Evolutionary conservation across 306 rosid species (phyloP).

Genomic region (Begonia loranthoides): DNA sequence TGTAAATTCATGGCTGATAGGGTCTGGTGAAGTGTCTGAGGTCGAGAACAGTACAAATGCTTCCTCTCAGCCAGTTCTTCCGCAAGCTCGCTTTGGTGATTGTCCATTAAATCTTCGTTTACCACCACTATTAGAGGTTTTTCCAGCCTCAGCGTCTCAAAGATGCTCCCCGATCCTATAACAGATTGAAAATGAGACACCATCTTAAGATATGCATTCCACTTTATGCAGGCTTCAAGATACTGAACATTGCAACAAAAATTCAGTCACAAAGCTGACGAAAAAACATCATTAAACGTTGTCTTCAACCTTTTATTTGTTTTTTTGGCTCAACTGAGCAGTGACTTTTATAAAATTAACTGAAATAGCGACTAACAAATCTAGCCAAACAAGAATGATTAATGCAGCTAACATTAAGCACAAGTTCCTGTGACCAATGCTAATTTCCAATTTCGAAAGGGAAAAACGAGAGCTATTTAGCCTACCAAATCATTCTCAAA

Average conservation of each 20-base stretch:
- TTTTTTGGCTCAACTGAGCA: background rate
- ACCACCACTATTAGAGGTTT: slow-evolving; percentile 70
- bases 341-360: background rate
- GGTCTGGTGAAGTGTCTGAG: slow-evolving; percentile 47
- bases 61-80: slow-evolving; percentile 74
- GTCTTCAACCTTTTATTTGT: too few species aligned
- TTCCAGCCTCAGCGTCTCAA: slow-evolving; percentile 51
- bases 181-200: background rate
- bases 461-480: too few species aligned
- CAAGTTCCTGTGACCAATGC: too few species aligned
- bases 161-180: slow-evolving; percentile 85
- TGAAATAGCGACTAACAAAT: background rate
- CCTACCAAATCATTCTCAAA: too few species aligned
- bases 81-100: slow-evolving; percentile 79
- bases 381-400: too few species aligned
- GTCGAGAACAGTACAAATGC: slow-evolving; percentile 55
- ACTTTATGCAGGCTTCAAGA: too few species aligned
- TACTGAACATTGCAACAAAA: background rate
- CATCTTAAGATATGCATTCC: background rate
- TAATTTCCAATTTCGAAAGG: too few species aligned
- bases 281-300: too few species aligned
- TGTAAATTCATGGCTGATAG: slow-evolving; percentile 44
- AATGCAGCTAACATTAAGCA: too few species aligned
- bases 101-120: slow-evolving; percentile 91
- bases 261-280: background rate